These are phyloP conservation scores for Clavispora santaluciae DNA, from an alignment of 805 yeast species.

Conservation along the genomic window DNA sequence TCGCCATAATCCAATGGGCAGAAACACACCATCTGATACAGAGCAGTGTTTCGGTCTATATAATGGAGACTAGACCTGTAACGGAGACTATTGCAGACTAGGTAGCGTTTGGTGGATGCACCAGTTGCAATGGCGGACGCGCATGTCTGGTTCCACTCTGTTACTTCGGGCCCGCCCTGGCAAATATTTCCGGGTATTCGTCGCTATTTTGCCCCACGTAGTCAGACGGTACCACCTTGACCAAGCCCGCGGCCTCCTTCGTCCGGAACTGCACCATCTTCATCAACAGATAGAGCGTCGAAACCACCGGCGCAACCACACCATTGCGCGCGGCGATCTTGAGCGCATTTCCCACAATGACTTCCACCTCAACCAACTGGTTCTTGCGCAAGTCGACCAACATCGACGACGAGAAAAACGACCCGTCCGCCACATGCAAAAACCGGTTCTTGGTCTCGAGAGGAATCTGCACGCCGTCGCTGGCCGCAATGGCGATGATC, in stretches of 20 bases:
- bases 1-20: too few species aligned
- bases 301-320: conserved; percentile 50
- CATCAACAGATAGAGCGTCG: conserved; percentile 54
- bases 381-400: conserved; percentile 60
- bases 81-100: too few species aligned
- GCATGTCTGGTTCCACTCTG: too few species aligned
- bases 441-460: conserved; percentile 44
- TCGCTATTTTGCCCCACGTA: conserved; percentile 14
- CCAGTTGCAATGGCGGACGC: too few species aligned
- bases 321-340: conserved; percentile 14
- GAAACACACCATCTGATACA: too few species aligned
- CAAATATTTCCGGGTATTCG: conserved; percentile 14
- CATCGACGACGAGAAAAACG: conserved; percentile 66
- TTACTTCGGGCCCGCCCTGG: too few species aligned
- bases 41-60: too few species aligned
- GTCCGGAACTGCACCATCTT: conserved; percentile 56
- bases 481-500: conserved; percentile 57
- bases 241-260: conserved; percentile 49
- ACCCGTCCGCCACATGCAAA: conserved; percentile 43
- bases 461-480: conserved; percentile 58
- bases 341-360: conserved; percentile 64
- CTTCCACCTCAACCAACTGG: conserved; percentile 67
- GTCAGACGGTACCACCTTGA: conserved; percentile 8
- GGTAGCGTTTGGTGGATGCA: too few species aligned
- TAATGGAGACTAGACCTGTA: too few species aligned